Evolutionary conservation across 768 basidiomycete genomes (phyloP).

Genomic region (Collybiopsis luxurians): DNA sequence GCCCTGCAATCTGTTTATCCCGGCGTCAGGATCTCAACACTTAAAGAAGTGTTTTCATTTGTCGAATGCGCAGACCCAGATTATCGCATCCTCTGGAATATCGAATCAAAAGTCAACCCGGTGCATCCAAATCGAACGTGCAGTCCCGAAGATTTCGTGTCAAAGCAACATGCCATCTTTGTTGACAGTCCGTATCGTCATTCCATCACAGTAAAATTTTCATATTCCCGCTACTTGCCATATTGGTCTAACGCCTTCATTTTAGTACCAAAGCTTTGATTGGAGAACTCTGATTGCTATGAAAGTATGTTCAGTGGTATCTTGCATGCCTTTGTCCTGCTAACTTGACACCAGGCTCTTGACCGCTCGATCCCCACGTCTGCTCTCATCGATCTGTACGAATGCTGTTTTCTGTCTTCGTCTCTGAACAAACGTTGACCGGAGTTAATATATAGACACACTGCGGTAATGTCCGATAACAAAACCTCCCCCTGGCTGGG

Average conservation of each 20-base stretch:
- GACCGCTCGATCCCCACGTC: constrained; percentile 56
- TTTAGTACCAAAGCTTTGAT: constrained; percentile 77
- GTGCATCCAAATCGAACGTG: constrained; percentile 48
- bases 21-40: constrained; percentile 67
- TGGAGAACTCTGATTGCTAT: constrained; percentile 75
- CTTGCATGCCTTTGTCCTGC: background rate
- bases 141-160: constrained; percentile 58
- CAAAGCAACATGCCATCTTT: constrained; percentile 58
- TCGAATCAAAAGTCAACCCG: constrained; percentile 75
- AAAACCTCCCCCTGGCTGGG: constrained; percentile 64
- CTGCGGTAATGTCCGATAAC: constrained; percentile 37
- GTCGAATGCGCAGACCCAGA: constrained; percentile 68
- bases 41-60: constrained; percentile 74
- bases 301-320: constrained; percentile 45
- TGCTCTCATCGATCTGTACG: constrained; percentile 66
- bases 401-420: constrained; percentile 4
- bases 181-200: constrained; percentile 54
- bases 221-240: background rate
- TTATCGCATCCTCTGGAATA: constrained; percentile 65
- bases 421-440: background rate
- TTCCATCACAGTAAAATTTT: constrained; percentile 55
- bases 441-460: constrained; percentile 27
- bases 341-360: constrained; percentile 35
- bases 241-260: background rate
- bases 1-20: constrained; percentile 66